A percentile compares a stretch with the other conserved stretches of the same genome.
These are phyloP conservation scores for Musa schizocarpa DNA, from an alignment of 176 grass and related monocot species.

Conservation along the genomic window DNA sequence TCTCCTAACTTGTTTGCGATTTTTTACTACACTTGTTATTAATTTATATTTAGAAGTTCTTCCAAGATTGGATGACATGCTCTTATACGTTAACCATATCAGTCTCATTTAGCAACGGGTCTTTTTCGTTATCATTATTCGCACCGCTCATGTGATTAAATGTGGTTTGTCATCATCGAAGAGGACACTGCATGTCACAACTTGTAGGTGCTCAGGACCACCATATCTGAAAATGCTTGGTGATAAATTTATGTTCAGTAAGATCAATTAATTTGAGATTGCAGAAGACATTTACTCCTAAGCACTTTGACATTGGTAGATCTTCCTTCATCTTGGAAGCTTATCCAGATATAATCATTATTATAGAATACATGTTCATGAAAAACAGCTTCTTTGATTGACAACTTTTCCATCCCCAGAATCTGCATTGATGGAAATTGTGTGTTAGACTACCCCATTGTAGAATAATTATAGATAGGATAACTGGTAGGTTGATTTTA, in stretches of 20 bases:
- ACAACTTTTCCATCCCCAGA: too few species aligned
- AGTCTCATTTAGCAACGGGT: neutral
- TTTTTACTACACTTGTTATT: neutral
- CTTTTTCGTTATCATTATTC: neutral
- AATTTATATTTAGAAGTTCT: neutral
- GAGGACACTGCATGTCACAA: neutral
- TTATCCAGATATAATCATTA: too few species aligned
- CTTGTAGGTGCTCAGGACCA: neutral
- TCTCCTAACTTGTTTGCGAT: neutral
- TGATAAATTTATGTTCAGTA: neutral
- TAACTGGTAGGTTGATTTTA: too few species aligned
- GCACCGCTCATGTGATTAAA: neutral
- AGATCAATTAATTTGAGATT: too few species aligned
- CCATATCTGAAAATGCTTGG: neutral
- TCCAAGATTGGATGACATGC: neutral
- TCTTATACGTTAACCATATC: neutral
- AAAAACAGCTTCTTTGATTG: too few species aligned
- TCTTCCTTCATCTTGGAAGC: too few species aligned
- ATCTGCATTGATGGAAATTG: too few species aligned
- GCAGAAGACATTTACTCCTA: neutral
- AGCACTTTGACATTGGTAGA: too few species aligned
- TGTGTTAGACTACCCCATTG: too few species aligned
- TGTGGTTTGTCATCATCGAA: neutral
- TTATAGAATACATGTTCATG: too few species aligned
- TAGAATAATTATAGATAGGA: too few species aligned